Percentiles rank a stretch among this genome's conserved stretches.
Evolutionary conservation across 2,329 filamentous ascomycete species (phyloP).

Genomic region (Ophiocordyceps sinensis): DNA sequence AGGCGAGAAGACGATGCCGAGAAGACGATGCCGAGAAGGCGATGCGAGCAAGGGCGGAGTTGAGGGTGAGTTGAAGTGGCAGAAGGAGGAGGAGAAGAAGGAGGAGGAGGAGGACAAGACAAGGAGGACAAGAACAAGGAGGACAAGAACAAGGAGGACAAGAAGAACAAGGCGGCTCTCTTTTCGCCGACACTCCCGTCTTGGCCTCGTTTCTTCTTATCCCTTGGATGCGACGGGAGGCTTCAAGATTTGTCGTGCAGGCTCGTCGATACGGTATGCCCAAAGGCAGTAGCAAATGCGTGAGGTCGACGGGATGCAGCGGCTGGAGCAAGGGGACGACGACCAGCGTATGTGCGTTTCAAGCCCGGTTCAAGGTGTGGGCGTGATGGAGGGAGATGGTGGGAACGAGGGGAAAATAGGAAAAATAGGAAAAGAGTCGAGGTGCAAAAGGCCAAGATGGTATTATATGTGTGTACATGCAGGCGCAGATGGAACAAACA

Average conservation of each 20-base stretch:
- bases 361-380: not conserved
- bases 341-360: not conserved
- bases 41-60: not conserved
- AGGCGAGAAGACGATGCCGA: not conserved
- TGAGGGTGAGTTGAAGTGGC: not conserved
- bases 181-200: too few relatives aligned
- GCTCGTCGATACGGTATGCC: too few relatives aligned
- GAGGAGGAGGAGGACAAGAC: too few relatives aligned
- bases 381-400: not conserved
- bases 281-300: too few relatives aligned
- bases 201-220: too few relatives aligned
- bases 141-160: too few relatives aligned
- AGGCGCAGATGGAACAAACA: not conserved
- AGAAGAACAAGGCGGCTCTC: not conserved
- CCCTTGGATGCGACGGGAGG: too few relatives aligned
- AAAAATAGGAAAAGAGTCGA: not conserved
- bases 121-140: too few relatives aligned
- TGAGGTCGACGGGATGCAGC: not conserved
- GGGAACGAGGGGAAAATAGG: not conserved
- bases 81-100: not conserved
- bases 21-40: not conserved
- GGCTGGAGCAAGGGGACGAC: not conserved
- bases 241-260: too few relatives aligned
- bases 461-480: not conserved
- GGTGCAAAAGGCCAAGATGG: not conserved